Base-by-base conservation (phyloP, 2,329 filamentous ascomycete genomes). In the Beauveria scarabaeidicola region DNA sequence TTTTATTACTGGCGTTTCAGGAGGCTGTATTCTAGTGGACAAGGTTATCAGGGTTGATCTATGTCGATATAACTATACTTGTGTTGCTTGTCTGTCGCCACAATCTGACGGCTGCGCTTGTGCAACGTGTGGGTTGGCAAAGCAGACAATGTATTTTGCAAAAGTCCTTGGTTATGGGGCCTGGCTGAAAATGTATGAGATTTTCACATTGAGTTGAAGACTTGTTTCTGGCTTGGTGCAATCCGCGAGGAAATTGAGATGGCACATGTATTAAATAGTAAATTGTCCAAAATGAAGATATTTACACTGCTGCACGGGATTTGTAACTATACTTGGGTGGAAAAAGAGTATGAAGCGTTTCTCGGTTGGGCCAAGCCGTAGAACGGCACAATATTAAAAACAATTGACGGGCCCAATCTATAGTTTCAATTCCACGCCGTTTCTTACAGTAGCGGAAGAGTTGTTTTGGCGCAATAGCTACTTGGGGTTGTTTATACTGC, bases 1-100 rank as follows among this genome's bases (percentile, higher is more conserved):
- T 58, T 43, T 32, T 58, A 9, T 7, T 43, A 29, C 7, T 38
- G 56, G 56, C 56, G 56, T 58, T 58, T 46, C 7, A 46, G 23
- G 23, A 25, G 56, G 38, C 19, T 46, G 48, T 52, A 52, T 29
- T 38, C 32, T 58, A 48, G 21, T 44, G n/a, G n/a, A 46, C 46
- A 36, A 21, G 19, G 3, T 52, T n/a, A 52, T 21, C 25, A 11
- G 56, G 48, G 36, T 36, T 32, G 47, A 21, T 29, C 19, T n/a
- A 32, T 58, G 51, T 25, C 23, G 25, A 27, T 17, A 36, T 25
- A 32, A 3, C 15, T 19, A 51, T 58, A 25, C 32, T 23, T 43
- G 4, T 21, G 46, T 41, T 47, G 36, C 36, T 32, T 11, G n/a
- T 41, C 7, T 41, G 9, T 11, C 23, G 8, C 10, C 15, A 38